Evolutionary conservation across 2,329 filamentous ascomycete genomes (phyloP).

Genomic region (Hymenoscyphus albidus): DNA sequence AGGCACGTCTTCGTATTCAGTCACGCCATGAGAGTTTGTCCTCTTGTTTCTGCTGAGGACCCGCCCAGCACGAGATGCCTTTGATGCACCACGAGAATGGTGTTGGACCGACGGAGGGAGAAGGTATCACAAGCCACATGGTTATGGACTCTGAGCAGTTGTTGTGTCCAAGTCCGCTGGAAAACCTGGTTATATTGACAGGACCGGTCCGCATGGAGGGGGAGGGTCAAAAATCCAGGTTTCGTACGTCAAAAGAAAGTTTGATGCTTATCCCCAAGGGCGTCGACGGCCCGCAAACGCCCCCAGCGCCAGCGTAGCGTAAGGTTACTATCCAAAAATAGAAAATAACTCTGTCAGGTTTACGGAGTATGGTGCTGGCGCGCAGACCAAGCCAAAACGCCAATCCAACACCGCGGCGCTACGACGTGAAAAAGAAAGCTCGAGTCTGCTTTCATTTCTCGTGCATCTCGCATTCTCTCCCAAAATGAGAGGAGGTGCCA

Average conservation of each 20-base stretch:
- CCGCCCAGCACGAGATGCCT: neutral
- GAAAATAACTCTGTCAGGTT: neutral
- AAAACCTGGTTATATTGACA: neutral
- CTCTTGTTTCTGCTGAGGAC: neutral
- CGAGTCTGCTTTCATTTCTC: neutral
- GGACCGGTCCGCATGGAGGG: no score
- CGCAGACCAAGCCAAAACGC: neutral
- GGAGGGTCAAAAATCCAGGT: neutral
- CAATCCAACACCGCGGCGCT: neutral
- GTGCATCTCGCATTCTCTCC: neutral
- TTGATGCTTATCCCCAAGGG: neutral
- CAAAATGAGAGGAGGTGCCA: neutral
- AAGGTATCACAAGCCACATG: neutral
- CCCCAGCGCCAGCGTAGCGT: no score
- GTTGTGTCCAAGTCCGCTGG: neutral
- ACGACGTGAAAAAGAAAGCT: neutral
- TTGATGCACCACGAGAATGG: neutral
- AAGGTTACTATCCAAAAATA: neutral
- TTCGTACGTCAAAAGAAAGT: constrained; percentile 1
- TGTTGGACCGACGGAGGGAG: neutral
- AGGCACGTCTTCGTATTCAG: neutral
- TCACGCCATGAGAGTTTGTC: neutral
- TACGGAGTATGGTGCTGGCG: no score
- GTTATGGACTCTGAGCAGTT: neutral
- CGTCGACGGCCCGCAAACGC: neutral